These are phyloP conservation scores for Pleurotus tuoliensis DNA, from an alignment of 768 basidiomycete genomes.

Conservation along the genomic window DNA sequence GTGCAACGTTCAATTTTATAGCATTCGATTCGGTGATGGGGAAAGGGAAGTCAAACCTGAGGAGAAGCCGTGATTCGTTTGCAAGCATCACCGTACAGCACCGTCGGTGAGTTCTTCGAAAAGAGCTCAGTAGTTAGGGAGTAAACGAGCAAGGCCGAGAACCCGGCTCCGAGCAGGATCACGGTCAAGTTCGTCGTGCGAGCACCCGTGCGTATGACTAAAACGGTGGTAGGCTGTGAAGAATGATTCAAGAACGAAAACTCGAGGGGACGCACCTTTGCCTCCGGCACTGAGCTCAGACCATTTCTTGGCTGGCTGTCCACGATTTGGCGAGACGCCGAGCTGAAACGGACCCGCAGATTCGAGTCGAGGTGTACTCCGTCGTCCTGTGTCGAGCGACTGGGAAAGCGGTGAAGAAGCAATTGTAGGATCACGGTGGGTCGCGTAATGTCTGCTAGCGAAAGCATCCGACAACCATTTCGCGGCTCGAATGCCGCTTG, in stretches of 20 bases:
- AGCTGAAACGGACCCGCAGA: slow-evolving; percentile 77
- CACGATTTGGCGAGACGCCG: slow-evolving; percentile 52
- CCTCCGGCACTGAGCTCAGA: slow-evolving; percentile 71
- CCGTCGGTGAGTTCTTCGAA: slow-evolving; percentile 85
- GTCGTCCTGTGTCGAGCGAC: slow-evolving; percentile 58
- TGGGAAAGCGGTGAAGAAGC: slow-evolving; percentile 57
- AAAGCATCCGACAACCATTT: background rate
- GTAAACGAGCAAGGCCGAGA: slow-evolving; percentile 73
- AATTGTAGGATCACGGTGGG: slow-evolving; percentile 33
- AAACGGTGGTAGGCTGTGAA: background rate
- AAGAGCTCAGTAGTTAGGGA: slow-evolving; percentile 81
- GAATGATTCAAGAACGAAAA: no score
- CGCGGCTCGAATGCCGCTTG: background rate
- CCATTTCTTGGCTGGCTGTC: slow-evolving; percentile 68
- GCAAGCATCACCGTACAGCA: slow-evolving; percentile 64
- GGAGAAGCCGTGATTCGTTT: slow-evolving; percentile 46
- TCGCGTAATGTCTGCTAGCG: slow-evolving; percentile 38
- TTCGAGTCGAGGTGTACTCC: slow-evolving; percentile 43
- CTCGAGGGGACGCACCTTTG: slow-evolving; percentile 50
- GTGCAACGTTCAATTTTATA: slow-evolving; percentile 6
- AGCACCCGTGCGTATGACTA: slow-evolving; percentile 47
- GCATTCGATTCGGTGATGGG: background rate
- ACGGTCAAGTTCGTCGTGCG: slow-evolving; percentile 51
- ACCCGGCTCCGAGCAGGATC: slow-evolving; percentile 72
- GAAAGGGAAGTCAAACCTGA: slow-evolving; percentile 30